These are phyloP conservation scores for Viridothelium virens DNA, from an alignment of 495 filamentous ascomycete genomes.

Conservation along the genomic window DNA sequence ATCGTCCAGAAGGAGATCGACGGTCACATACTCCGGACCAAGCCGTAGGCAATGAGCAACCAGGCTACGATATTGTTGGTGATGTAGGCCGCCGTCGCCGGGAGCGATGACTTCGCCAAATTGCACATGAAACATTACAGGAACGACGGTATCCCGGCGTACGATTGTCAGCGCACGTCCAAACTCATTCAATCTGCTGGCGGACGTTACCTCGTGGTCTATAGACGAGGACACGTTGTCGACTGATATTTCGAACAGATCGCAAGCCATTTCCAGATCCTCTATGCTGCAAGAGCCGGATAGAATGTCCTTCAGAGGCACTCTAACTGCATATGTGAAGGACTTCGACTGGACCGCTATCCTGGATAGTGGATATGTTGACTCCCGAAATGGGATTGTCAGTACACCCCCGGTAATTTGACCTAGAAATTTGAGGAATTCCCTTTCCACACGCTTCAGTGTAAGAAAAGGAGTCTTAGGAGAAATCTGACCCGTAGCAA, in stretches of 20 bases:
- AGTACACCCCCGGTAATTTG: conserved; percentile 53
- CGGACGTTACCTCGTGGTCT: background rate
- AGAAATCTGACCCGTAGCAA: conserved; percentile 39
- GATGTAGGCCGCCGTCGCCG: conserved; percentile 18
- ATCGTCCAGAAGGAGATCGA: conserved; percentile 55
- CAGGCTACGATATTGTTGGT: conserved; percentile 46
- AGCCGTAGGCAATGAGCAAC: conserved; percentile 63
- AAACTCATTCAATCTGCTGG: conserved; percentile 40
- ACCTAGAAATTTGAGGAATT: conserved; percentile 60
- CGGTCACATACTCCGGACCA: conserved; percentile 63
- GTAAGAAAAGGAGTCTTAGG: conserved; percentile 53
- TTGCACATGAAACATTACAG: conserved; percentile 59
- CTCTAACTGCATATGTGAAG: conserved; percentile 57
- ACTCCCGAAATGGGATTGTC: conserved; percentile 51
- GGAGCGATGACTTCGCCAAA: conserved; percentile 33
- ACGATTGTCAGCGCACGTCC: conserved; percentile 52
- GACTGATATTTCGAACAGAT: conserved; percentile 65
- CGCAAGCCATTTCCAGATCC: conserved; percentile 58
- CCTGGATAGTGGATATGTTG: conserved; percentile 62
- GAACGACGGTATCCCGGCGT: conserved; percentile 55
- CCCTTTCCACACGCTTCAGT: conserved; percentile 63
- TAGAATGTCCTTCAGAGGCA: conserved; percentile 55
- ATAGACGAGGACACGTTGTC: conserved; percentile 33
- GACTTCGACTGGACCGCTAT: conserved; percentile 57
- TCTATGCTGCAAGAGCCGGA: conserved; percentile 49